Base-by-base conservation (phyloP, 495 filamentous ascomycete species). In the Platismatia glauca region DNA sequence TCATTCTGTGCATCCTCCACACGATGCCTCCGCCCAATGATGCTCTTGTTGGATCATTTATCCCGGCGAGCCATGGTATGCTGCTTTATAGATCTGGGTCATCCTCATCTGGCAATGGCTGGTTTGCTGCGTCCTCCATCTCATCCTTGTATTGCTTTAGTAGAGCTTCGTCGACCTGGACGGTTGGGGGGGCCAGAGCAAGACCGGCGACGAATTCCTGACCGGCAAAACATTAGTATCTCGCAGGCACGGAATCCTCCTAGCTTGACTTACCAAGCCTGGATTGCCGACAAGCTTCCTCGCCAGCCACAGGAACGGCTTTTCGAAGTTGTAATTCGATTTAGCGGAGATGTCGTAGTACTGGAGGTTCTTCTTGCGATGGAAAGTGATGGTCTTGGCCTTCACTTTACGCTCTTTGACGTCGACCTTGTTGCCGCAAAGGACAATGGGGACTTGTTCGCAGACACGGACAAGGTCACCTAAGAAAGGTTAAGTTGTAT, bases 251-350 rank as follows among this genome's bases (percentile, higher is more conserved):
- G 7, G 15, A 29, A 24, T 31, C 16, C 29, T 35, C 46, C 37
- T 16, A n/a, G 15, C 35, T 50, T 31, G 61, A 81, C 89, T 69
- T 81, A 96, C 91, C 75, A 99, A 79, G 67, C 78, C 76, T 66
- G 89, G 83, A 82, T 99, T 97, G 74, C 94, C 95, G 64, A 96
- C 95, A 55, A 97, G 84, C 86, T 99, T 97, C 72, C 95, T 86
- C 59, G 94, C 95, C 70, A 99, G 88, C 95, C 95, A 99, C 65
- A 99, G 86, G 89, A 99, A 99, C 64, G 95, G 95, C 86, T 99
- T 99, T 88, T 99, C 95, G 81, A 99, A 99, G 87, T 99, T 99
- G 82, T 99, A 99, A 81, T 99, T 99, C 69, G 91, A 96, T 84
- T 99, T 99, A 75, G 95, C 95, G 55, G 90, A 96, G 75, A 99